A percentile compares a stretch with the other conserved stretches of the same genome.
Evolutionary conservation across 164 flowering plant species (phyloP).

Genomic region (Cinnamomum micranthum): DNA sequence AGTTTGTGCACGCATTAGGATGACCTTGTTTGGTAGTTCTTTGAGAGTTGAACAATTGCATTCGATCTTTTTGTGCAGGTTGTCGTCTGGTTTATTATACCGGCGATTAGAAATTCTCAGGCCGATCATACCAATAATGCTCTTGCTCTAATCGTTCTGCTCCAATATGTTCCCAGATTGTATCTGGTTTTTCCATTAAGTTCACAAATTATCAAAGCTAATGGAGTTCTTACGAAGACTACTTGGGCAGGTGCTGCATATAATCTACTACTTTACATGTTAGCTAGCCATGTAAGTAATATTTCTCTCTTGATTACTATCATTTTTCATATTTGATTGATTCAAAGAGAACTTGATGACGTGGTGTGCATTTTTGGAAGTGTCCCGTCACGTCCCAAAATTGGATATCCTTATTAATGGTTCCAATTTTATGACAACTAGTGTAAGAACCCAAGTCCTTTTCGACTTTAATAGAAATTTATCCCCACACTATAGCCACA

Average conservation of each 20-base stretch:
- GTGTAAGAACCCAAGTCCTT: no score
- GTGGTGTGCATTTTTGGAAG: no score
- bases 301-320: neutral
- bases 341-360: no score
- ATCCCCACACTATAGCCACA: no score
- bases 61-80: slow-evolving; percentile 45
- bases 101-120: slow-evolving; percentile 54
- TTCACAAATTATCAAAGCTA: slow-evolving; percentile 85
- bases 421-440: no score
- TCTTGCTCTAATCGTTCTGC: slow-evolving; percentile 76
- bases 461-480: no score
- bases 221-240: slow-evolving; percentile 88
- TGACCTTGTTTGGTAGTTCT: neutral
- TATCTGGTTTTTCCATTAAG: slow-evolving; percentile 91
- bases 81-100: slow-evolving; percentile 83
- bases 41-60: slow-evolving; percentile 3
- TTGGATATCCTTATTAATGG: no score
- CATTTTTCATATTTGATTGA: neutral
- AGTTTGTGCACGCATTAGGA: neutral
- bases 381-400: no score
- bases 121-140: slow-evolving; percentile 69
- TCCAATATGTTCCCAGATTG: slow-evolving; percentile 82
- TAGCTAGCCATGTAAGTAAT: slow-evolving; percentile 94
- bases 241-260: slow-evolving; percentile 99
- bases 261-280: slow-evolving; percentile 83